Base-by-base conservation (phyloP, 202 grass and related monocot species). In the Saccharum hybrid region DNA sequence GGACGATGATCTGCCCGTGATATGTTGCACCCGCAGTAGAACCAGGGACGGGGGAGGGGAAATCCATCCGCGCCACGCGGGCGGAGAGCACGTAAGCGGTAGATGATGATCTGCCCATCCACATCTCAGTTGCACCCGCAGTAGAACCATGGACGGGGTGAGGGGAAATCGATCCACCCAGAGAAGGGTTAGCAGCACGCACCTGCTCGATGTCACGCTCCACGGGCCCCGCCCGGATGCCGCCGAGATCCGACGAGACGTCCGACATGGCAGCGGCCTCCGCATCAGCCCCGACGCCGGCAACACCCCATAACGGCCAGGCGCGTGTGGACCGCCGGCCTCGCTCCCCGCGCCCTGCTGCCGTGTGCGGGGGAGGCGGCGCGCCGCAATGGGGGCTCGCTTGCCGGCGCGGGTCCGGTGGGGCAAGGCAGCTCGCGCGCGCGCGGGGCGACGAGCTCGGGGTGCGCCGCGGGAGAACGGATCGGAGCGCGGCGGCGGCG, bases 121-220 rank as follows among this genome's bases (percentile, higher is more conserved):
- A 51, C 43, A 73, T 54, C 23, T 56, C 60, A 75, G 73, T 61
- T 82, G 76, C 79, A 64, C 70, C 80, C 31, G 10, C 10, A 70
- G 33, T 49, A 36, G 45, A 16, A 34, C 71, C 8, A 26, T 3
- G 59, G 22, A 62, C 10, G 60, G 10, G 10, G 23, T 48, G 48
- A 28, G 37, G 57, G 3, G 8, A 23, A 77, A 78, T 80, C n/a
- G 38, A 74, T 80, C 54, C 72, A 59, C 30, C 31, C 36, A 11
- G 81, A 48, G 68, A 19, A 26, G 57, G 65, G 30, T 5, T 6
- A 5, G n/a, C n/a, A 7, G 66, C 1, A 69, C 33, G 71, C 79
- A 99, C 96, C 93, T 99, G 96, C 82, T 99, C 96, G 86, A 96
- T 77, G 90, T 99, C 96, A 78, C 96, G 90, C 96, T 99, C 96